Evolutionary conservation across 345 rosid genomes (phyloP), one percentile per base, ranked within the genome.

Genomic region (Euphorbia tirucalli): DNA sequence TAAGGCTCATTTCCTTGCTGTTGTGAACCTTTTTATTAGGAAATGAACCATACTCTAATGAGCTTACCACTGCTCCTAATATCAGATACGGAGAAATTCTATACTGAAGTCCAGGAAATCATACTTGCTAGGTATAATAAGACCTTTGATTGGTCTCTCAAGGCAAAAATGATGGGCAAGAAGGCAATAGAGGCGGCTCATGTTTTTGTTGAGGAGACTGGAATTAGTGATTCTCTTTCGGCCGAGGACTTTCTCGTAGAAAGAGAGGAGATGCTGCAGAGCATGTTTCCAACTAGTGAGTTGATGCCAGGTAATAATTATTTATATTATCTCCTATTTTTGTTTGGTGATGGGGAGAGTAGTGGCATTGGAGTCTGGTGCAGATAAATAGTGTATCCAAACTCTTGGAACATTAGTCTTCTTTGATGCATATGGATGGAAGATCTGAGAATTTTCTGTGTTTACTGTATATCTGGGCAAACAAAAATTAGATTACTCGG

Each of bases 111-210:
- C 8, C 96, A 89, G 80, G 97, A 92, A 68, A 78, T 68, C 61
- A 90, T 92, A 74, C 97, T 94, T 54, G 85, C 92, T 66, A 86
- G 95, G 78, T 94, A 83, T 79, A 89, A 89, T 61, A 94, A 92
- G 76, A 84, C 88, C 54, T 94, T 94, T 81, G 95, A 94, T 64
- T 92, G 96, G 96, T 85, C 89, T 74, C 92, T 94, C 52, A 94
- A 94, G 82, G 91, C 95, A 41, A 94, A 87, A 81, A 89, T 94
- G 98, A 92, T 94, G 97, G 98, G 98, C 21, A 89, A 55, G 86
- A 92, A 92, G 79, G 97, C 95, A 1, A 86, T 90, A 8, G 97
- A 94, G 75, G 85, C 97, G 49, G 96, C 93, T 61, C 79, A 75
- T 55, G 82, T 92, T 64, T 92, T 94, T 68, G 97, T 92, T 66